These are phyloP conservation scores for Talaromyces atroroseus DNA, from an alignment of 2,329 filamentous ascomycete genomes.

Conservation along the genomic window DNA sequence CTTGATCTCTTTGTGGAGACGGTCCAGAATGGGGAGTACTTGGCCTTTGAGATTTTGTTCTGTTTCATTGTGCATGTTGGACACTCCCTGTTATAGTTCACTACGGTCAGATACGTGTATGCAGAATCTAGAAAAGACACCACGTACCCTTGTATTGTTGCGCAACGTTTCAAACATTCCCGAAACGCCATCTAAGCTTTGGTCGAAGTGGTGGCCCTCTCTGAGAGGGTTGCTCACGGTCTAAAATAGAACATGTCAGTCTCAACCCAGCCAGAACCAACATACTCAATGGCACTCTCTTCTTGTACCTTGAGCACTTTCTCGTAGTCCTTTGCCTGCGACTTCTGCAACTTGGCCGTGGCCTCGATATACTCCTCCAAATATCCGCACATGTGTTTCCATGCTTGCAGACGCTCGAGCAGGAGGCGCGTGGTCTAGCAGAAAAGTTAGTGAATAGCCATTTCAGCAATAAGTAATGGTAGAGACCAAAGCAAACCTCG, in stretches of 20 bases:
- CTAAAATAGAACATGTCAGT: constrained; percentile 39
- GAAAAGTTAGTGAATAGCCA: neutral
- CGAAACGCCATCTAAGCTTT: constrained; percentile 77
- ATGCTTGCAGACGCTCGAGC: constrained; percentile 81
- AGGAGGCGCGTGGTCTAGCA: constrained; percentile 70
- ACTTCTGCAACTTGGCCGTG: constrained; percentile 79
- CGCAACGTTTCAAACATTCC: constrained; percentile 93
- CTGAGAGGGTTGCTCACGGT: constrained; percentile 78
- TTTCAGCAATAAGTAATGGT: neutral
- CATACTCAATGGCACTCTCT: no score
- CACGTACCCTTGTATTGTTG: constrained; percentile 68
- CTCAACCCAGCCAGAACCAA: neutral
- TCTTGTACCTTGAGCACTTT: constrained; percentile 72
- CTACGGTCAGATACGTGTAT: neutral
- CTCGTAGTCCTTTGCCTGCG: constrained; percentile 90
- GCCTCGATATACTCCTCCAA: constrained; percentile 83
- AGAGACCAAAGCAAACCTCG: constrained; percentile 26
- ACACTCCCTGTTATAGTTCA: constrained; percentile 56
- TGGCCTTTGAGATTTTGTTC: constrained; percentile 83
- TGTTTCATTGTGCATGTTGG: constrained; percentile 84
- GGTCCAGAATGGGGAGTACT: constrained; percentile 81
- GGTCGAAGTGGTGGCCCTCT: constrained; percentile 90
- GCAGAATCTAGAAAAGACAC: no score
- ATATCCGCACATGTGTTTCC: constrained; percentile 90
- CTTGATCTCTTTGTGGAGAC: constrained; percentile 94